Evolutionary conservation across 345 rosid species (phyloP).

Genomic region (Adansonia digitata): DNA sequence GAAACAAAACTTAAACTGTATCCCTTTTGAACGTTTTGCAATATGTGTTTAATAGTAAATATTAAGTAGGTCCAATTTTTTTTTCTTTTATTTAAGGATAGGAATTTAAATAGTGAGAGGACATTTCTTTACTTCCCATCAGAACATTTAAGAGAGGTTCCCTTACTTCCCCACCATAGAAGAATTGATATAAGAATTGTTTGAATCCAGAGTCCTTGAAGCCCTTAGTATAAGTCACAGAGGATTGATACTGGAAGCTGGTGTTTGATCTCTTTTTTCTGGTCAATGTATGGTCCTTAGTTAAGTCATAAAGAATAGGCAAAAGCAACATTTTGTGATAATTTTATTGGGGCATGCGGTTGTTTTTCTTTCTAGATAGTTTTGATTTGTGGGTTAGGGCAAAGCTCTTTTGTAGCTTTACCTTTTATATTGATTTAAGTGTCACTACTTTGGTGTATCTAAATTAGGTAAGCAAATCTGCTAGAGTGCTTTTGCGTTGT

Average conservation of each 20-base stretch:
- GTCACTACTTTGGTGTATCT: neutral
- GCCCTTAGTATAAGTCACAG: neutral
- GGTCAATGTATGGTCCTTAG: neutral
- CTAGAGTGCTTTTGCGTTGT: neutral
- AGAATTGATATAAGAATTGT: neutral
- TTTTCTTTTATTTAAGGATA: neutral
- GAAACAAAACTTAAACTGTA: neutral
- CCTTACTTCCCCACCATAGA: neutral
- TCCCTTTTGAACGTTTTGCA: neutral
- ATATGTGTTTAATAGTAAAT: neutral
- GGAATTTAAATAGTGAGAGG: neutral
- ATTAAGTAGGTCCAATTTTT: neutral
- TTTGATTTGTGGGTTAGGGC: neutral
- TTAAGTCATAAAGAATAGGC: neutral
- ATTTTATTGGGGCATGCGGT: neutral
- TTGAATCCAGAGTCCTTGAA: neutral
- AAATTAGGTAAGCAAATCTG: neutral
- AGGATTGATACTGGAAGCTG: neutral
- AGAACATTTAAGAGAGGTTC: neutral
- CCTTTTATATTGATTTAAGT: neutral
- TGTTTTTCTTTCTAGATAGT: neutral
- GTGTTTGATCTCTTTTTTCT: neutral
- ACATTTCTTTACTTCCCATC: neutral
- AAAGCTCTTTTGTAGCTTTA: conserved; percentile 1
- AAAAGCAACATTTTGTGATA: neutral